Evolutionary conservation across 768 basidiomycete species (phyloP).

Genomic region (Mycena haematopus): DNA sequence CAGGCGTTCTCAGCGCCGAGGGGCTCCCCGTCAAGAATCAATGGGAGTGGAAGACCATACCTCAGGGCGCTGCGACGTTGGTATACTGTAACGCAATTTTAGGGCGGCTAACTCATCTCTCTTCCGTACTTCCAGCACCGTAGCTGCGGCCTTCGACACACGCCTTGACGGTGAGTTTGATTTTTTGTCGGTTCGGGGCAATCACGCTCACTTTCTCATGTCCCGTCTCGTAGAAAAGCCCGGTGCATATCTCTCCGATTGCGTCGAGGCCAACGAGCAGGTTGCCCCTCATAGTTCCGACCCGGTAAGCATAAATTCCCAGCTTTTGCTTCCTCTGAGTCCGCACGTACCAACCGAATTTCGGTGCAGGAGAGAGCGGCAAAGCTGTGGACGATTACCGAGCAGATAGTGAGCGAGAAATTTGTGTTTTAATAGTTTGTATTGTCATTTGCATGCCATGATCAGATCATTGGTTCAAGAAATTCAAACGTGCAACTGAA

Average conservation of each 20-base stretch:
- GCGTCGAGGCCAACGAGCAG: background rate
- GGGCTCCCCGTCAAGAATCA: background rate
- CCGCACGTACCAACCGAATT: background rate
- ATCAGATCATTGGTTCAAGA: too few relatives aligned
- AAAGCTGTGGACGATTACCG: background rate
- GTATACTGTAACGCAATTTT: background rate
- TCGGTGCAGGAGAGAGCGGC: background rate
- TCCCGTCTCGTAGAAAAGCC: background rate
- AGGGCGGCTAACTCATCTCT: background rate
- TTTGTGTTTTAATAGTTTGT: background rate
- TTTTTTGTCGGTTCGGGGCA: background rate
- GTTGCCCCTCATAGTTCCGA: background rate
- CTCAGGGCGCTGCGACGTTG: background rate
- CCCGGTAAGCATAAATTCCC: background rate
- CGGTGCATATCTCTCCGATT: background rate
- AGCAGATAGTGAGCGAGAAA: background rate
- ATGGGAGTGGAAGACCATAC: background rate
- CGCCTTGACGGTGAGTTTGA: background rate
- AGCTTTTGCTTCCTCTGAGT: too few relatives aligned
- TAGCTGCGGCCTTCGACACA: background rate
- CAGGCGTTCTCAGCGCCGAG: background rate
- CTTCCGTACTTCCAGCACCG: background rate
- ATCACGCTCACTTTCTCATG: background rate
- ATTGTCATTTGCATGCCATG: too few relatives aligned
- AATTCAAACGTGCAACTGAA: too few relatives aligned